phyloP scores from a whole-genome alignment of 164 flowering plant genomes.

The Chimonanthus salicifolius region DNA sequence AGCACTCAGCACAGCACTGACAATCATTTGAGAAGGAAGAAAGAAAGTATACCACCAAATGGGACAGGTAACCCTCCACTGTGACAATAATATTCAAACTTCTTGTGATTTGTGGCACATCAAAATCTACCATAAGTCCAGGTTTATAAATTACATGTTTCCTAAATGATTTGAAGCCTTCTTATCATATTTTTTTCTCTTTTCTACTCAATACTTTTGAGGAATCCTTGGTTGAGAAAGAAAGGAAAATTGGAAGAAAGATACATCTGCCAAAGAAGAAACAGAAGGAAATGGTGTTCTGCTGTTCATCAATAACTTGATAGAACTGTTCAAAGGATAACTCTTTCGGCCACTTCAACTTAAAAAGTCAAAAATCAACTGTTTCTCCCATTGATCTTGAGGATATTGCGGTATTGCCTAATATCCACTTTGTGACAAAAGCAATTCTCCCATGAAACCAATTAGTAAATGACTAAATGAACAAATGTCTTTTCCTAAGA shows the following conservation, averaged over 20 bases:
- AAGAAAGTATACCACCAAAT: background rate
- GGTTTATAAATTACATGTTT: background rate
- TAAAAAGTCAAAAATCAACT: too few relatives aligned
- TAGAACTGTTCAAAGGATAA: too few relatives aligned
- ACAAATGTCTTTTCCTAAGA: background rate
- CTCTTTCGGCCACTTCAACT: too few relatives aligned
- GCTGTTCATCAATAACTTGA: too few relatives aligned
- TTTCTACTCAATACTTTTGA: too few relatives aligned
- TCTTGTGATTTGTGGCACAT: background rate
- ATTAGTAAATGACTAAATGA: background rate
- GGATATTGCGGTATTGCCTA: too few relatives aligned
- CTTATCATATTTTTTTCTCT: too few relatives aligned
- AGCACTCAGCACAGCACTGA: background rate
- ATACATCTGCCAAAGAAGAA: too few relatives aligned
- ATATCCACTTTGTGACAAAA: background rate
- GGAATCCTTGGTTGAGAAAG: too few relatives aligned
- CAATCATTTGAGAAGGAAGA: background rate
- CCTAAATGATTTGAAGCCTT: background rate
- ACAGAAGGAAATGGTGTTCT: too few relatives aligned
- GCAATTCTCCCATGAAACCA: background rate
- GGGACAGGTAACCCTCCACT: background rate
- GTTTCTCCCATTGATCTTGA: too few relatives aligned
- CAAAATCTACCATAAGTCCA: background rate
- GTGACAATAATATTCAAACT: background rate
- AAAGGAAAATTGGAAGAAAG: too few relatives aligned